A percentile compares a stretch with the other conserved stretches of the same genome.
Conservation (phyloP, 2,329 filamentous ascomycete genomes). For the Colletotrichum sublineola region DNA sequence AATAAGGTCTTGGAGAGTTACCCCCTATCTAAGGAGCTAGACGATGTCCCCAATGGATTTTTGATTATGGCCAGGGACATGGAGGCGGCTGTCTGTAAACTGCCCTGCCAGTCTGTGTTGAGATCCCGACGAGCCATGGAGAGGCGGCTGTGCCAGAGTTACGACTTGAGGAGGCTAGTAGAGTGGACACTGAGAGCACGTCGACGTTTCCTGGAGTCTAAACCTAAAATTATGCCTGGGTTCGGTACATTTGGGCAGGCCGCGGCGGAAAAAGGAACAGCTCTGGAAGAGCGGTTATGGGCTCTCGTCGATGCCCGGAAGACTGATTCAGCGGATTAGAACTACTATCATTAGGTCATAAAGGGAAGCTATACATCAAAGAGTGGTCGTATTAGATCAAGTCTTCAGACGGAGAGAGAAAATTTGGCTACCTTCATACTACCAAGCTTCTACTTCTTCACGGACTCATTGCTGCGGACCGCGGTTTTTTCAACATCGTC, state of each 20-base stretch:
- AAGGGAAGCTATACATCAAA: too few species aligned
- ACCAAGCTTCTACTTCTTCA: neutral
- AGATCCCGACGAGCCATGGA: conserved; percentile 29
- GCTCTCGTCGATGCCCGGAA: conserved; percentile 13
- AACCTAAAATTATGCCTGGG: conserved; percentile 27
- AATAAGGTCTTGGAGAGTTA: conserved; percentile 4
- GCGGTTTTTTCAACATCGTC: conserved; percentile 17
- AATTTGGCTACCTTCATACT: neutral
- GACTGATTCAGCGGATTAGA: neutral
- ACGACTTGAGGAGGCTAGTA: conserved; percentile 23
- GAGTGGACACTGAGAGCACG: conserved; percentile 28
- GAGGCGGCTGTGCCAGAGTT: conserved; percentile 12
- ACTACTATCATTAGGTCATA: neutral
- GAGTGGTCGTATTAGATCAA: neutral
- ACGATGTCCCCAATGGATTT: conserved; percentile 26
- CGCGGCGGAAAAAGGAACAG: neutral
- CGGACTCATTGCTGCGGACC: conserved; percentile 4
- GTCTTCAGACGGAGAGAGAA: too few species aligned
- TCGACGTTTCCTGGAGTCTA: conserved; percentile 9
- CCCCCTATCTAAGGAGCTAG: conserved; percentile 12
- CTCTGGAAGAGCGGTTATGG: conserved; percentile 23
- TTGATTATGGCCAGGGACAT: conserved; percentile 22
- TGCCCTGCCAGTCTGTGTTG: neutral
- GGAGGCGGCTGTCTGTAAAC: conserved; percentile 8
- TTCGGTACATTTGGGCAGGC: conserved; percentile 22